A percentile compares a stretch with the other conserved stretches of the same genome.
Conservation (phyloP, 768 basidiomycete genomes). For the Hygrocybe coccinea region DNA sequence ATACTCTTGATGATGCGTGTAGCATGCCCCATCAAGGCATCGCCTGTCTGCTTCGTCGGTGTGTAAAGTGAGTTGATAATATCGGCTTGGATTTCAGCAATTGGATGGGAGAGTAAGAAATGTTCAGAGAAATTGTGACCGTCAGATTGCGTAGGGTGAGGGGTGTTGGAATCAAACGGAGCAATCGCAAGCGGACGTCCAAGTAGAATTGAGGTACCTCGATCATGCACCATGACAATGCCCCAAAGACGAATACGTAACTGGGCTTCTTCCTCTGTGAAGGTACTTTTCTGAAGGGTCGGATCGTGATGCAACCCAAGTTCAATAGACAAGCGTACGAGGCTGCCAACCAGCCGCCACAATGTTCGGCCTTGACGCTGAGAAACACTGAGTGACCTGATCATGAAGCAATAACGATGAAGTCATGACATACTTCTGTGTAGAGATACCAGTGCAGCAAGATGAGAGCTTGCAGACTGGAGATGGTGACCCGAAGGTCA, state of each 20-base stretch:
- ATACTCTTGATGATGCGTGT: conserved; percentile 76
- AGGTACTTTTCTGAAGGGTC: conserved; percentile 53
- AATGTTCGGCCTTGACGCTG: conserved; percentile 86
- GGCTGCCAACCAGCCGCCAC: conserved; percentile 82
- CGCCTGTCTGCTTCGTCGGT: conserved; percentile 64
- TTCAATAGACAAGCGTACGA: conserved; percentile 78
- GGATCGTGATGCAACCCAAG: conserved; percentile 86
- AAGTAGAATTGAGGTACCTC: conserved; percentile 82
- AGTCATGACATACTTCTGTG: conserved; percentile 56
- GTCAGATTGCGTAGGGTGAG: conserved; percentile 53
- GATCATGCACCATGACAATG: conserved; percentile 80
- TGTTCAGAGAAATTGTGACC: conserved; percentile 67
- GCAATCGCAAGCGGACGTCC: conserved; percentile 80
- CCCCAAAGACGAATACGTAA: conserved; percentile 80
- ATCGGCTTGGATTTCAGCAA: conserved; percentile 83
- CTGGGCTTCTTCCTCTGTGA: conserved; percentile 73
- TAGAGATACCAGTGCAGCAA: conserved; percentile 87
- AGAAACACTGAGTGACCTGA: conserved; percentile 7
- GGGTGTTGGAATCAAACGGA: conserved; percentile 79
- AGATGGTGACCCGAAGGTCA: conserved; percentile 75
- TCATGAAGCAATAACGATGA: background rate
- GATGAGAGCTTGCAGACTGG: conserved; percentile 78
- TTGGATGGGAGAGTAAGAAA: conserved; percentile 67
- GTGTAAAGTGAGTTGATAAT: conserved; percentile 83
- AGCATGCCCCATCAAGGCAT: conserved; percentile 70